phyloP scores from a whole-genome alignment of 129 eudicot genomes.

The Tagetes patula region DNA sequence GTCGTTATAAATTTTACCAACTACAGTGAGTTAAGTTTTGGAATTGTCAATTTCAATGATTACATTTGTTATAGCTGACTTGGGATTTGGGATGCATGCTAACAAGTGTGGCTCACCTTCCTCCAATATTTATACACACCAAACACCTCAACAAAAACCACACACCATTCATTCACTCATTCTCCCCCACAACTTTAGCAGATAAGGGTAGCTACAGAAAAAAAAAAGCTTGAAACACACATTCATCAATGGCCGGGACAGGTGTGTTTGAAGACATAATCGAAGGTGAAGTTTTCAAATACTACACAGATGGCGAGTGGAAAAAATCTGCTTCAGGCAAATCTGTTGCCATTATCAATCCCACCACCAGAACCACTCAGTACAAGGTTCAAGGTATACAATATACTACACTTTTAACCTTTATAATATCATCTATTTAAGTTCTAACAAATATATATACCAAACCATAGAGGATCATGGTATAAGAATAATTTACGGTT shows the following conservation, averaged over 20 bases:
- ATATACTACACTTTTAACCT: neutral
- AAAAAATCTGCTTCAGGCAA: conserved; percentile 52
- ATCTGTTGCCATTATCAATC: conserved; percentile 61
- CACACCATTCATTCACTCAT: conserved; percentile 22
- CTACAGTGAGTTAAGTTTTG: neutral
- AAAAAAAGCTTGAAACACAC: conserved; percentile 14
- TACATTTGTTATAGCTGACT: conserved; percentile 3
- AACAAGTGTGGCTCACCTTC: conserved; percentile 47
- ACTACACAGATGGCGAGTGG: conserved; percentile 67
- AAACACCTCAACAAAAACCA: conserved; percentile 37
- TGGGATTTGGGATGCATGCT: conserved; percentile 21
- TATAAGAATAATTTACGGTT: no score
- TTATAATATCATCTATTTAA: neutral
- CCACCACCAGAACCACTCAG: conserved; percentile 54
- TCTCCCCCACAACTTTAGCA: conserved; percentile 12
- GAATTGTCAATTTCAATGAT: neutral
- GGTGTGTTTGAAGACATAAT: conserved; percentile 50
- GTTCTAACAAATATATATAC: no score
- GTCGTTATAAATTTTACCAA: neutral
- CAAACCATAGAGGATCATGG: no score
- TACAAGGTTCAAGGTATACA: conserved; percentile 58
- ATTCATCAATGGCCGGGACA: conserved; percentile 41
- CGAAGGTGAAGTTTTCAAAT: conserved; percentile 56
- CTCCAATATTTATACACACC: conserved; percentile 38
- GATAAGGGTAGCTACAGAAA: conserved; percentile 27